Conservation (phyloP, 768 basidiomycete genomes). For the Leccinum obscurum region DNA sequence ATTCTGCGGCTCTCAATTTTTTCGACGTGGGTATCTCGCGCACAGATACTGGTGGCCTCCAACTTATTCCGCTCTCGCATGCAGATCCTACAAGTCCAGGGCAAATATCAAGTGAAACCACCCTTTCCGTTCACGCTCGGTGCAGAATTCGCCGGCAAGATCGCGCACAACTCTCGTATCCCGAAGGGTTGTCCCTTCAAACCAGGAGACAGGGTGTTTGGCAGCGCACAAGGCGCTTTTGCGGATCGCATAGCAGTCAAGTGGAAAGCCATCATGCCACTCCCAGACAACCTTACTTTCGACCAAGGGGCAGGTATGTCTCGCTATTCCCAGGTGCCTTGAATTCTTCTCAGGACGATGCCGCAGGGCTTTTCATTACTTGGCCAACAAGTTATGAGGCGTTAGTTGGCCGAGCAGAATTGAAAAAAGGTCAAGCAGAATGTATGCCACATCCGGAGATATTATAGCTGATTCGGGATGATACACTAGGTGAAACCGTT, state of each 20-base stretch:
- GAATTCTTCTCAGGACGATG: constrained; percentile 3
- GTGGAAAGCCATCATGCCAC: constrained; percentile 51
- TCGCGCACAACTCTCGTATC: constrained; percentile 69
- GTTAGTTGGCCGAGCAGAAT: constrained; percentile 77
- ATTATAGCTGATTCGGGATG: constrained; percentile 8
- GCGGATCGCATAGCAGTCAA: constrained; percentile 71
- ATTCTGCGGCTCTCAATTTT: constrained; percentile 76
- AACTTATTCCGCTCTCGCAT: constrained; percentile 4
- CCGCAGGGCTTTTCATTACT: constrained; percentile 74
- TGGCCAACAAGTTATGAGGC: constrained; percentile 95
- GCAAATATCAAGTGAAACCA: constrained; percentile 85
- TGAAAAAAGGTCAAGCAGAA: constrained; percentile 63
- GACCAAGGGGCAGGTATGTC: constrained; percentile 81
- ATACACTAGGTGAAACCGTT: constrained; percentile 74
- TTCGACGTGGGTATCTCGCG: constrained; percentile 51
- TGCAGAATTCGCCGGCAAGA: constrained; percentile 80
- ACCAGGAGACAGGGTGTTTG: constrained; percentile 87
- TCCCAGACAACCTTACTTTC: constrained; percentile 76
- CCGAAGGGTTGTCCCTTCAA: constrained; percentile 77
- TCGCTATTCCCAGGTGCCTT: background rate
- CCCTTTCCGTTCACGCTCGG: constrained; percentile 85
- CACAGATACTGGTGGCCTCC: constrained; percentile 12
- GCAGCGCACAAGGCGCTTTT: constrained; percentile 74
- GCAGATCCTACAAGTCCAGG: constrained; percentile 83
- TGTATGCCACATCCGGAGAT: background rate